Conservation (phyloP, 2,329 filamentous ascomycete species). For the Dactylellina sp. region DNA sequence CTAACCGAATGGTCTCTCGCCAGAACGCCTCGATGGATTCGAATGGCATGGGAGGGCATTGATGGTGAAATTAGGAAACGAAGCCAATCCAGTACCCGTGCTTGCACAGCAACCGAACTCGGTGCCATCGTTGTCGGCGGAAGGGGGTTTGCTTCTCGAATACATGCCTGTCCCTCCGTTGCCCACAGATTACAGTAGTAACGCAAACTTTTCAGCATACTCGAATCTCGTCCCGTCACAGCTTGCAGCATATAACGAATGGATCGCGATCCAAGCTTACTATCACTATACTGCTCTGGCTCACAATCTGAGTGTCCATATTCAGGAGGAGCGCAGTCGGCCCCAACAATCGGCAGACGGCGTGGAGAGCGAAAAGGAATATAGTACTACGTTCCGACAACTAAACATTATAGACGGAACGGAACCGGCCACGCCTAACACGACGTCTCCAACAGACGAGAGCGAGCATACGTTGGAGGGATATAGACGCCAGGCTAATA, state of each 20-base stretch:
- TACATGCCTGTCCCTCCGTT: constrained; percentile 46
- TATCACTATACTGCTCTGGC: constrained; percentile 51
- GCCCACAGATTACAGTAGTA: constrained; percentile 38
- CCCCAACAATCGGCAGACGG: constrained; percentile 6
- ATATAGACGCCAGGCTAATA: constrained; percentile 33
- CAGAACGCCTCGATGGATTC: constrained; percentile 56
- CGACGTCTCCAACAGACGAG: constrained; percentile 25
- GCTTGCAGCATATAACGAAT: constrained; percentile 52
- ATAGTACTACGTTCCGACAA: constrained; percentile 5
- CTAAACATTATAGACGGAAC: constrained; percentile 16
- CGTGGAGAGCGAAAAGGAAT: neutral
- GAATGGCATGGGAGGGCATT: constrained; percentile 58
- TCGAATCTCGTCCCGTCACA: constrained; percentile 51
- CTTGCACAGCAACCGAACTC: constrained; percentile 49
- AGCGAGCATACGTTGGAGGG: constrained; percentile 32
- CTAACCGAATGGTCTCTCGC: constrained; percentile 5
- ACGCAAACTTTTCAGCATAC: constrained; percentile 47
- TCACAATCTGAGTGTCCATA: constrained; percentile 28
- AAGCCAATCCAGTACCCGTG: constrained; percentile 55
- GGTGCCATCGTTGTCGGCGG: constrained; percentile 27
- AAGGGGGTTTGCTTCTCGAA: constrained; percentile 26
- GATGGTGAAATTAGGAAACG: constrained; percentile 58
- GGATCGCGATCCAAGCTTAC: constrained; percentile 54
- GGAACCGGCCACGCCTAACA: neutral
- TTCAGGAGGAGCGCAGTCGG: constrained; percentile 41